Base-by-base conservation (phyloP, 2,329 filamentous ascomycete species). In the Laburnicola sp. region DNA sequence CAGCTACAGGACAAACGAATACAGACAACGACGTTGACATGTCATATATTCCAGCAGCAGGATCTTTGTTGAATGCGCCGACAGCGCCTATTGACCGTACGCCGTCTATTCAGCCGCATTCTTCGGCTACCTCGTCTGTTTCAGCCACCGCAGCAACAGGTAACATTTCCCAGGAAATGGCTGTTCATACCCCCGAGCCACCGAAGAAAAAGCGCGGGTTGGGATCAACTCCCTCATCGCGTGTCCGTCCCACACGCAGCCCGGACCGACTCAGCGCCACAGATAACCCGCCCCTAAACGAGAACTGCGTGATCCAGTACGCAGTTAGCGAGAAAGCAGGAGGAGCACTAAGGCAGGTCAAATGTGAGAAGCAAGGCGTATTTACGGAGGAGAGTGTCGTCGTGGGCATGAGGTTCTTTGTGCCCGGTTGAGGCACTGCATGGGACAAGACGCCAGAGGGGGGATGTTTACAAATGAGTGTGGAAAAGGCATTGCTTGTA, bases 381-480 rank as follows among this genome's bases (percentile, higher is more conserved):
- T 78, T 78, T 51, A 59, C 57, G 23, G 76, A 78, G 58, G 66
- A 74, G 3, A 65, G 67, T 25, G 63, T 78, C 30, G 63, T 78
- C 8, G 66, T 74, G 22, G 76, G 74, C 2, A 68, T 76, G 52
- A 65, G 76, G 36, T 77, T 76, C 56, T 66, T 76, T 27, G 65
- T 78, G 25, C 45, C 56, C 21, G 61, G 52, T 23, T 41, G 16
- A 27, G 16, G 16, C 16, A 16, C 16, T 16, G 16, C 16, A 16
- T 16, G 16, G 16, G 16, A 16, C 16, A 16, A 16, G 16, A 16
- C 16, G 16, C 16, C 16, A 16, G 16, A 16, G 16, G 16, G 16
- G 16, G 16, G 16, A 16, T 16, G 16, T 16, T 16, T 16, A 16
- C 16, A 16, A 16, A 16, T 16, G 16, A 16, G 16, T 16, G 16